Conservation (phyloP, 495 filamentous ascomycete genomes). For the Glarea lozoyensis region DNA sequence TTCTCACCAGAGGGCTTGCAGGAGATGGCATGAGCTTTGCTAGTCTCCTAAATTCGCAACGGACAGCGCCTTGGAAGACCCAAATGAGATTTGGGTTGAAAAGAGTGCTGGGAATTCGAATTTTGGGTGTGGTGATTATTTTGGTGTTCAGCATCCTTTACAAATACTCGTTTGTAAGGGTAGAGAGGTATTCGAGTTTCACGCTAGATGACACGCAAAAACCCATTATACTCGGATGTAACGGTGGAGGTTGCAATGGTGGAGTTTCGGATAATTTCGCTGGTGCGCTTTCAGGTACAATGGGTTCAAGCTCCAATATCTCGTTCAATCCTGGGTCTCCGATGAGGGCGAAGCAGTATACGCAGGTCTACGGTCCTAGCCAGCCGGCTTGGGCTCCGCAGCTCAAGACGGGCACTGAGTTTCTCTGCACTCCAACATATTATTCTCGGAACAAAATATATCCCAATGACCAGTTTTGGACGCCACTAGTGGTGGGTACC, state of each 20-base stretch:
- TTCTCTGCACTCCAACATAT: slow-evolving; percentile 7
- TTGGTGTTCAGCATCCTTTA: neutral
- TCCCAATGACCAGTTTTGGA: neutral
- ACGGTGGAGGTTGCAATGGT: neutral
- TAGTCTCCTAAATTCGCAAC: slow-evolving; percentile 3
- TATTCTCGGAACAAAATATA: slow-evolving; percentile 2
- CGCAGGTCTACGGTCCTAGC: slow-evolving; percentile 4
- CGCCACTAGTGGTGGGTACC: neutral
- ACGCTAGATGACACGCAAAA: neutral
- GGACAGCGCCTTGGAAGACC: neutral
- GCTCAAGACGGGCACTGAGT: neutral
- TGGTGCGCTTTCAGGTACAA: neutral
- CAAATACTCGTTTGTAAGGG: slow-evolving; percentile 6
- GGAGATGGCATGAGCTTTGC: neutral
- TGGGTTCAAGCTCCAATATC: neutral
- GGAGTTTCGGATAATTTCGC: slow-evolving; percentile 2
- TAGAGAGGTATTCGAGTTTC: neutral
- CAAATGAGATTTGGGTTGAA: neutral
- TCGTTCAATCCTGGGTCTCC: neutral
- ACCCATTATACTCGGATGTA: neutral
- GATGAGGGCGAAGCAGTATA: neutral
- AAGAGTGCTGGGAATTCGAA: neutral
- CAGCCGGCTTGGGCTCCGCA: neutral
- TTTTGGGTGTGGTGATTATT: neutral
- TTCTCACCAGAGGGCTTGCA: slow-evolving; percentile 1